These are phyloP conservation scores for Aspergillus intermedius DNA, from an alignment of 2,329 filamentous ascomycete genomes.

Conservation along the genomic window DNA sequence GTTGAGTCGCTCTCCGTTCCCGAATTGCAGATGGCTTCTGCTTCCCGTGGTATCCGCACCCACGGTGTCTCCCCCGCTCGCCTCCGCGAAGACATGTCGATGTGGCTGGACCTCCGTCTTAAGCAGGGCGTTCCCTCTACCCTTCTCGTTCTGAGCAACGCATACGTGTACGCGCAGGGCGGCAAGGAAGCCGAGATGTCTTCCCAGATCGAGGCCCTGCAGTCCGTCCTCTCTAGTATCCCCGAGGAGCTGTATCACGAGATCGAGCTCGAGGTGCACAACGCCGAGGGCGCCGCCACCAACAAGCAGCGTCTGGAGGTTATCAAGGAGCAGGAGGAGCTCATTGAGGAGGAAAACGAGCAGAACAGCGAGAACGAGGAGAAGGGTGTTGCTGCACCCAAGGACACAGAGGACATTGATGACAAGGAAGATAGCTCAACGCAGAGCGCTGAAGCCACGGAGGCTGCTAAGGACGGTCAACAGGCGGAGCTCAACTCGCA, in stretches of 20 bases:
- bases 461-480: conserved; percentile 35
- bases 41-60: conserved; percentile 84
- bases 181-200: conserved; percentile 76
- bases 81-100: conserved; percentile 80
- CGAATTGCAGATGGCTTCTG: conserved; percentile 87
- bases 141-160: conserved; percentile 89
- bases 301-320: conserved; percentile 99
- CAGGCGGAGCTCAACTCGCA: conserved; percentile 24
- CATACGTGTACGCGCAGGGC: conserved; percentile 80
- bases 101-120: conserved; percentile 89
- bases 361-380: conserved; percentile 77
- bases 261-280: conserved; percentile 97
- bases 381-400: conserved; percentile 65
- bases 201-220: conserved; percentile 85
- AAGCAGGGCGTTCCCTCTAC: conserved; percentile 95
- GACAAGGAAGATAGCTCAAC: conserved; percentile 69
- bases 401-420: conserved; percentile 87
- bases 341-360: conserved; percentile 94
- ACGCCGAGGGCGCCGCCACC: conserved; percentile 89
- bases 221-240: conserved; percentile 86
- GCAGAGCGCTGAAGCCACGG: conserved; percentile 44
- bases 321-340: conserved; percentile 93
- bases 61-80: conserved; percentile 84
- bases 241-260: conserved; percentile 99
- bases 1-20: conserved; percentile 88